Base-by-base conservation (phyloP, 2,329 filamentous ascomycete genomes). In the Cryphonectria radicalis region DNA sequence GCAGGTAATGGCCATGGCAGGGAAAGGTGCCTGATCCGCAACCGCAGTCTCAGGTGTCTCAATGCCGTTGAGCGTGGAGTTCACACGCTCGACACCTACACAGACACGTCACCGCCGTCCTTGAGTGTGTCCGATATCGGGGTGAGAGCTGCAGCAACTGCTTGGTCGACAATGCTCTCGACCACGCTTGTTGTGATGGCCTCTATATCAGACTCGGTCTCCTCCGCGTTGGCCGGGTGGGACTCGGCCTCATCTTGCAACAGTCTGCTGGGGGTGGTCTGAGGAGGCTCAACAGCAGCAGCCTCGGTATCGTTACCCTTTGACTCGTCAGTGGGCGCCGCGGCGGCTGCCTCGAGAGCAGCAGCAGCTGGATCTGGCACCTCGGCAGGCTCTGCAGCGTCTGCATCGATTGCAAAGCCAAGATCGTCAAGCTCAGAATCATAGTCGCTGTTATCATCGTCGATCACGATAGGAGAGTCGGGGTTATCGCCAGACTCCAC, bases 71-170 rank as follows among this genome's bases (percentile, higher is more conserved):
- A 62, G 32, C 32, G 46, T 40, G 42, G 66, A 55, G 53, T 68
- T 72, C 60, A 42, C 60, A 42, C 53, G 25, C 28, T 35, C 4
- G 67, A 50, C 22, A 64, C 19, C 4, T 68, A 28, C 14, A 35
- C 22, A 37, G 69, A 17, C 46, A 67, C 46, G 11, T 66, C 71
- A 28, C 60, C 59, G 8, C 46, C 37, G 17, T 73, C 69, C 59
- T 69, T 73, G 19, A 19, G 10, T n/a, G 60, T 63, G 55, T 73
- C 69, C 19, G 72, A 66, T 13, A 67, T 66, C 10, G 72, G 66
- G 17, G 69, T 73, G 42, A 71, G 69, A 43, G 71, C 71, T 22
- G 71, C 70, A 28, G 69, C 69, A 7, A 73, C 64, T 10, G 67
- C 64, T 11, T 71, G 66, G 35, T 71, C 69, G 50, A 71, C 63